phyloP scores from a whole-genome alignment of 2,329 filamentous ascomycete genomes.

The Paraphaeosphaeria minitans region DNA sequence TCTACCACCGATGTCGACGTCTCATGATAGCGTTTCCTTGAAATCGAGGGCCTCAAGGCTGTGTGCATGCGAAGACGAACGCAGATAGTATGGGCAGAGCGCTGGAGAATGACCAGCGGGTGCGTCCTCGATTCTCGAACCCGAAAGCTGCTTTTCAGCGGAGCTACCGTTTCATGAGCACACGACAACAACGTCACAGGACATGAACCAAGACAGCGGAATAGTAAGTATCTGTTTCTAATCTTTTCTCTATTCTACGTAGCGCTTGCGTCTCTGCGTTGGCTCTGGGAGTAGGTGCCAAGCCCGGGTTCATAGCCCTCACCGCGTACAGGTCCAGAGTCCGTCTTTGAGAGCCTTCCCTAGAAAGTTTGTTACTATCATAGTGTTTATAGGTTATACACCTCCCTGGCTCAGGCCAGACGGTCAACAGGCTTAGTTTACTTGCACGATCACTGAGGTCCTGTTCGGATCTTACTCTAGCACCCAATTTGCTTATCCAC shows the following conservation, averaged over 20 bases:
- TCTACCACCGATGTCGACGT: too few species aligned
- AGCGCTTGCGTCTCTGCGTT: conserved; percentile 11
- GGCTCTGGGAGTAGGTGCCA: conserved; percentile 10
- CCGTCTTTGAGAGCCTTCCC: conserved; percentile 10
- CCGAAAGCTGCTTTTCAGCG: too few species aligned
- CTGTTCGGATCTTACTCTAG: not conserved
- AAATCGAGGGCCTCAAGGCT: too few species aligned
- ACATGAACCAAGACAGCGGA: not conserved
- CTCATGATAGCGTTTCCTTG: too few species aligned
- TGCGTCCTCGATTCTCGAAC: too few species aligned
- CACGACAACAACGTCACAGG: not conserved
- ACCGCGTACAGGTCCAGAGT: conserved; percentile 15
- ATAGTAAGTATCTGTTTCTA: not conserved
- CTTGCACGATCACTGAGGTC: too few species aligned
- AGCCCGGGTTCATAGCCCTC: conserved; percentile 15
- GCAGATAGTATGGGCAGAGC: too few species aligned
- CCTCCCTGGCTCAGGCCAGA: not conserved
- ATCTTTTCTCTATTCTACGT: not conserved
- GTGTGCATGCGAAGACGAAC: too few species aligned
- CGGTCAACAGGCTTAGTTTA: not conserved
- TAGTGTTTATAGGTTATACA: not conserved
- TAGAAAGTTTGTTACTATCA: not conserved
- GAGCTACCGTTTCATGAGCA: not conserved
- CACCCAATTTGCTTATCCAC: not conserved
- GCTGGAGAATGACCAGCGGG: too few species aligned